Evolutionary conservation across 2,329 filamentous ascomycete genomes (phyloP).

Genomic region (Aspergillus aculeatinus): DNA sequence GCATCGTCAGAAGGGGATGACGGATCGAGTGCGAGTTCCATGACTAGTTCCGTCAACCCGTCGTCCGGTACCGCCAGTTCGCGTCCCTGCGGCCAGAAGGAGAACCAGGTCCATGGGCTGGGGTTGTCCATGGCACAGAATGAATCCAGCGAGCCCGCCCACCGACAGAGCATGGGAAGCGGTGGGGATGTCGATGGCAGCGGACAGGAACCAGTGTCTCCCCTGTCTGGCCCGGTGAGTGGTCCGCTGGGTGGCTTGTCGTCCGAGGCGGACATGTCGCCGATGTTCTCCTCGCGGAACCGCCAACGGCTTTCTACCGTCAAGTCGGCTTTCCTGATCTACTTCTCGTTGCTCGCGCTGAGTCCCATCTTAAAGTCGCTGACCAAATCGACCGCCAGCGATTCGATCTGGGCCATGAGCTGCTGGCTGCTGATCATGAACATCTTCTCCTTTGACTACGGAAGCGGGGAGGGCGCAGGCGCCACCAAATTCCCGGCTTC

Average conservation of each 20-base stretch:
- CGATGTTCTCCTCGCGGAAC: conserved; percentile 53
- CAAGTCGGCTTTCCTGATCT: conserved; percentile 90
- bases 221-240: conserved; percentile 19
- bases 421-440: conserved; percentile 93
- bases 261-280: conserved; percentile 26
- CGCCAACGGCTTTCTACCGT: conserved; percentile 72
- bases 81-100: conserved; percentile 31
- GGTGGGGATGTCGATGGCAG: conserved; percentile 49
- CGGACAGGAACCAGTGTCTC: conserved; percentile 37
- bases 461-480: conserved; percentile 53
- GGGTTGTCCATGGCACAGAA: conserved; percentile 43
- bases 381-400: conserved; percentile 86
- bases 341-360: conserved; percentile 84
- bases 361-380: conserved; percentile 95
- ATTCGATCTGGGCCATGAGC: conserved; percentile 97
- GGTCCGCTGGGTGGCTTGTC: conserved; percentile 21
- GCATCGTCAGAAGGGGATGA: conserved; percentile 35
- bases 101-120: conserved; percentile 41
- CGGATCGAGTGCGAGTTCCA: conserved; percentile 43
- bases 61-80: conserved; percentile 24
- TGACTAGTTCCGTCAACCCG: conserved; percentile 32
- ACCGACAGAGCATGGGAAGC: conserved; percentile 28
- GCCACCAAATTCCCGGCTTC: conserved; percentile 56
- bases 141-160: conserved; percentile 33
- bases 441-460: conserved; percentile 97